Conservation (phyloP, 73 alveolate genomes). For the Paramecium primaurelia region DNA sequence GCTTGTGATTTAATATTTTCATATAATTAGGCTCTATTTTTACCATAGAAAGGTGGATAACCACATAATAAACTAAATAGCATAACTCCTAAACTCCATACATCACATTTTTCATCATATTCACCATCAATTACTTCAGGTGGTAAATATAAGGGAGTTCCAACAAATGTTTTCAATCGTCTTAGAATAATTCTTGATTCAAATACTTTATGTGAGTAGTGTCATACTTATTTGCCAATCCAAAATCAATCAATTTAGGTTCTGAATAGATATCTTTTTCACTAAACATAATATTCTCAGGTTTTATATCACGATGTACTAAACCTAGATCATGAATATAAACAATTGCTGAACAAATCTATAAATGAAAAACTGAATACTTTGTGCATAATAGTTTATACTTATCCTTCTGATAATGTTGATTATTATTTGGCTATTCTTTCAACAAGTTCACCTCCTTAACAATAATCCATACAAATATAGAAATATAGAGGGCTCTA, state of each 20-base stretch:
- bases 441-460: slow-evolving; percentile 41
- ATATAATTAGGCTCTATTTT: slow-evolving; percentile 79
- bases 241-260: slow-evolving; percentile 94
- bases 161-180: slow-evolving; percentile 89
- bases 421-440: neutral
- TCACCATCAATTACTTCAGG: slow-evolving; percentile 95
- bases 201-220: slow-evolving; percentile 68
- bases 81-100: slow-evolving; percentile 94
- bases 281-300: slow-evolving; percentile 93
- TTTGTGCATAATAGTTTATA: neutral
- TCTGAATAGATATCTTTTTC: slow-evolving; percentile 79
- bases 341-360: slow-evolving; percentile 78
- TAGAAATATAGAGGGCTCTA: slow-evolving; percentile 11
- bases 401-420: neutral
- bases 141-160: slow-evolving; percentile 95
- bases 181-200: slow-evolving; percentile 57
- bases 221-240: slow-evolving; percentile 76
- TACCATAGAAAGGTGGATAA: slow-evolving; percentile 94
- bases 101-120: slow-evolving; percentile 92
- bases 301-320: slow-evolving; percentile 96
- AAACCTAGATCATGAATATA: slow-evolving; percentile 89
- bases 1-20: slow-evolving; percentile 65
- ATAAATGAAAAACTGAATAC: neutral
- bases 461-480: slow-evolving; percentile 43
- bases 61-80: slow-evolving; percentile 88